Conservation (phyloP, 2,329 filamentous ascomycete species). For the Diaporthe sp. region DNA sequence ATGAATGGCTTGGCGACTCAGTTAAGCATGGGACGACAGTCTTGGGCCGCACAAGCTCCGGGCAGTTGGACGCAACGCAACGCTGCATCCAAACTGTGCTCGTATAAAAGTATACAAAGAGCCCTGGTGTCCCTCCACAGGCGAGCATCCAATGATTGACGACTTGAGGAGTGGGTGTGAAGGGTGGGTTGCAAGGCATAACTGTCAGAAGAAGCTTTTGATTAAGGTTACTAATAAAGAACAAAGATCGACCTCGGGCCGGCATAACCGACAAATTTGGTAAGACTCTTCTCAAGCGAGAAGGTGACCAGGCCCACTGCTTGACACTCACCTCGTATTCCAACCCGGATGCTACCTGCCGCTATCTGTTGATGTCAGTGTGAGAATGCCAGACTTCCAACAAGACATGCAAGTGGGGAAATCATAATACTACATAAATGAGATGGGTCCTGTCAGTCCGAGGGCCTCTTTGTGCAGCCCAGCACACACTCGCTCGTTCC, state of each 20-base stretch:
- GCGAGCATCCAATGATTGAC: not conserved
- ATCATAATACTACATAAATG: not conserved
- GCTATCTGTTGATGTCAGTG: constrained; percentile 19
- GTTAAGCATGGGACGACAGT: not conserved
- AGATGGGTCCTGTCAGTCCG: not conserved
- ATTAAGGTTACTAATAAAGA: constrained; percentile 21
- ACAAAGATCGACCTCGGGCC: constrained; percentile 17
- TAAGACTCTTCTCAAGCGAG: constrained; percentile 23
- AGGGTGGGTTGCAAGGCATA: not conserved
- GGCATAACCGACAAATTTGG: constrained; percentile 26
- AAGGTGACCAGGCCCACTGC: constrained; percentile 22
- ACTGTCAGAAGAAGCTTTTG: constrained; percentile 24
- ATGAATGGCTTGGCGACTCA: constrained; percentile 15
- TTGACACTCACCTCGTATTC: constrained; percentile 28
- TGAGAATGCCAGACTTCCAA: not conserved
- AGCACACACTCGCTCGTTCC: not conserved
- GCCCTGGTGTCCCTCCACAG: not conserved
- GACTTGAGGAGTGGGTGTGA: too few relatives aligned
- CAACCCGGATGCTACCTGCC: constrained; percentile 25
- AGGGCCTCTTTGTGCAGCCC: not conserved
- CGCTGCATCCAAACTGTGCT: not conserved
- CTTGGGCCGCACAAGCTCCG: not conserved
- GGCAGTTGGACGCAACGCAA: not conserved
- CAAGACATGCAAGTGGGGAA: not conserved
- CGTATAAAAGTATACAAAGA: not conserved